These are phyloP conservation scores for Phytophthora kernoviae DNA, from an alignment of 352 stramenopile species.

Conservation along the genomic window DNA sequence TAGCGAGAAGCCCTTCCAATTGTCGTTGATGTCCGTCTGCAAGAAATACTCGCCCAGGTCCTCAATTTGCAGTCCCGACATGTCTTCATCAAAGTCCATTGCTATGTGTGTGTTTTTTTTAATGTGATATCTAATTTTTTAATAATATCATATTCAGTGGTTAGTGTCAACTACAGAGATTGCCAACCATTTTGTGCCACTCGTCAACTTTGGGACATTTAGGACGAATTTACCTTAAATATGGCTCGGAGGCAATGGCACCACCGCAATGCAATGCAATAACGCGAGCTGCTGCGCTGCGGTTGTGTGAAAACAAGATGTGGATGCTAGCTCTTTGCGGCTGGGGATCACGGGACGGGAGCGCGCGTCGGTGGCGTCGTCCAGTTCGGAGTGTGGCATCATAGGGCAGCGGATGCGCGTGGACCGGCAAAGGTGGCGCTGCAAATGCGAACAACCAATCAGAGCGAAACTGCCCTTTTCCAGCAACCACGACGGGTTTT, in stretches of 20 bases:
- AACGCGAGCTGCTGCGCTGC: neutral
- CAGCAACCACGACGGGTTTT: neutral
- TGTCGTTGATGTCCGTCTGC: slow-evolving; percentile 61
- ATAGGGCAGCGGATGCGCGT: slow-evolving; percentile 7
- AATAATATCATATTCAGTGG: too few species aligned
- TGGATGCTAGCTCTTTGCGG: slow-evolving; percentile 23
- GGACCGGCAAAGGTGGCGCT: slow-evolving; percentile 5
- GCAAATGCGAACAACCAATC: slow-evolving; percentile 23
- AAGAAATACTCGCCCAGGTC: slow-evolving; percentile 77
- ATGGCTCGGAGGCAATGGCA: neutral
- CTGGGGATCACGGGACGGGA: slow-evolving; percentile 7
- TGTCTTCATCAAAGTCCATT: slow-evolving; percentile 75
- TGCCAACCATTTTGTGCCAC: too few species aligned
- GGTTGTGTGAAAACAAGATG: slow-evolving; percentile 19
- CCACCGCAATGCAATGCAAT: slow-evolving; percentile 18
- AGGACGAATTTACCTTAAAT: neutral
- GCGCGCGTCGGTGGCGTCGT: slow-evolving; percentile 9
- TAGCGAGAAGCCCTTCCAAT: slow-evolving; percentile 75
- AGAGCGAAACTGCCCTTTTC: neutral
- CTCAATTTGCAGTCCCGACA: slow-evolving; percentile 76
- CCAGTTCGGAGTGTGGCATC: slow-evolving; percentile 32
- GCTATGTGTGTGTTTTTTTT: too few species aligned
- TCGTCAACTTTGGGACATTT: too few species aligned
- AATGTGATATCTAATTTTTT: neutral
- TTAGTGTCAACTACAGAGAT: too few species aligned